These are phyloP conservation scores for Cyclaneusma minus DNA, from an alignment of 2,329 filamentous ascomycete species.

Conservation along the genomic window DNA sequence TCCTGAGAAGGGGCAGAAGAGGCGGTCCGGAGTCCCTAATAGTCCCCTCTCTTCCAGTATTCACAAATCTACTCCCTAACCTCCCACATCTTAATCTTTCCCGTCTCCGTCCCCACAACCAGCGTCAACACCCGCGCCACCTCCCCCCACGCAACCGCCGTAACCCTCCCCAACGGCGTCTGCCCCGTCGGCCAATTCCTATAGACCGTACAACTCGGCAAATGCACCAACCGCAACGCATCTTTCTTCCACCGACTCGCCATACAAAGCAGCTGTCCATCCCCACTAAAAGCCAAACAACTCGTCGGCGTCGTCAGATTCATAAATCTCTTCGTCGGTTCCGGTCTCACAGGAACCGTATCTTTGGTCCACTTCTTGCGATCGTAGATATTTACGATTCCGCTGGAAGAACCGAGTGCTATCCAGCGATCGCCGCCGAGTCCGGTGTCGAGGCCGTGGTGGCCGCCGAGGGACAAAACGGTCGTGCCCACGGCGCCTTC, in stretches of 20 bases:
- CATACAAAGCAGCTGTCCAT: conserved; percentile 81
- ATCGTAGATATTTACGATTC: conserved; percentile 90
- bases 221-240: conserved; percentile 71
- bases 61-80: conserved; percentile 54
- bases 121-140: conserved; percentile 56
- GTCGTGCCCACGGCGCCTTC: conserved; percentile 81
- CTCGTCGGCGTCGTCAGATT: conserved; percentile 80
- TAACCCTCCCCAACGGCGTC: conserved; percentile 76
- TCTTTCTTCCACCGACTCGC: conserved; percentile 79
- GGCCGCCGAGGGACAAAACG: conserved; percentile 63
- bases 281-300: conserved; percentile 65
- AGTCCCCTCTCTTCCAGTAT: no score
- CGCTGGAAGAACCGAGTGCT: conserved; percentile 69
- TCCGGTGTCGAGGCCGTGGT: conserved; percentile 37
- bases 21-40: no score
- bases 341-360: conserved; percentile 48
- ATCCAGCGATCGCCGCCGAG: conserved; percentile 80
- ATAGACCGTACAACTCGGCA: conserved; percentile 88
- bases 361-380: conserved; percentile 30
- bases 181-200: conserved; percentile 90
- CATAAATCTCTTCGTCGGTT: conserved; percentile 60
- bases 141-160: conserved; percentile 52
- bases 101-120: conserved; percentile 76
- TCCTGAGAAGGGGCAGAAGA: no score
- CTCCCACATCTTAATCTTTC: conserved; percentile 85